A percentile compares a stretch with the other conserved stretches of the same genome.
Evolutionary conservation across 2,329 filamentous ascomycete genomes (phyloP).

Genomic region (Exophiala aquamarina): DNA sequence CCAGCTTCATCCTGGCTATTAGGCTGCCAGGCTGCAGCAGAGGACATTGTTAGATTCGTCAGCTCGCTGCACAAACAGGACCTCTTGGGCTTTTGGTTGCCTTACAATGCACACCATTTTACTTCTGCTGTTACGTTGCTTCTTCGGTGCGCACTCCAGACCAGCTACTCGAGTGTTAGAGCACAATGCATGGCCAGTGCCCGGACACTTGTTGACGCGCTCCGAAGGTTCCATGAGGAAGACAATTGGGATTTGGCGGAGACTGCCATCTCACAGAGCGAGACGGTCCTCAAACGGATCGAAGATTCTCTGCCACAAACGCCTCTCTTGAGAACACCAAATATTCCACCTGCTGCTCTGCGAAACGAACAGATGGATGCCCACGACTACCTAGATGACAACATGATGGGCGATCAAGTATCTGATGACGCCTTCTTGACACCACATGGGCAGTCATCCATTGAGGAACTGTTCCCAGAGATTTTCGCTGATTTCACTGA

Average conservation of each 20-base stretch:
- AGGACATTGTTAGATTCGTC: constrained; percentile 35
- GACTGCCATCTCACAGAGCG: constrained; percentile 53
- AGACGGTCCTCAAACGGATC: constrained; percentile 39
- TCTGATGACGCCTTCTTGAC: constrained; percentile 16
- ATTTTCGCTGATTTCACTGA: constrained; percentile 26
- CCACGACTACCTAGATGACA: constrained; percentile 9
- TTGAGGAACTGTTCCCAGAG: constrained; percentile 26
- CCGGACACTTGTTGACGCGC: constrained; percentile 47
- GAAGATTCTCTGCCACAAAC: constrained; percentile 24
- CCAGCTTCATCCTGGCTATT: constrained; percentile 27
- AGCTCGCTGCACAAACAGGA: constrained; percentile 37
- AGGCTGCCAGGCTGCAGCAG: constrained; percentile 19
- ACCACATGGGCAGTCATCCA: constrained; percentile 15
- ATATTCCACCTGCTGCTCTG: constrained; percentile 3
- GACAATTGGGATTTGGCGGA: constrained; percentile 58
- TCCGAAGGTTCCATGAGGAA: constrained; percentile 48
- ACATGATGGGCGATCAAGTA: constrained; percentile 12
- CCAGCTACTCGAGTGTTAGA: constrained; percentile 46
- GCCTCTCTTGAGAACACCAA: constrained; percentile 13
- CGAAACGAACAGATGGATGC: constrained; percentile 9
- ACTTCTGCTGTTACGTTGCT: constrained; percentile 28
- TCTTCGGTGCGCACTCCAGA: constrained; percentile 27
- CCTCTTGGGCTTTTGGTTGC: constrained; percentile 26
- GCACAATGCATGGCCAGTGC: constrained; percentile 49
- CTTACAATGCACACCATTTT: constrained; percentile 28